Conservation (phyloP, 371 early-diverging fungal species). For the Haplosporangium sp. region DNA sequence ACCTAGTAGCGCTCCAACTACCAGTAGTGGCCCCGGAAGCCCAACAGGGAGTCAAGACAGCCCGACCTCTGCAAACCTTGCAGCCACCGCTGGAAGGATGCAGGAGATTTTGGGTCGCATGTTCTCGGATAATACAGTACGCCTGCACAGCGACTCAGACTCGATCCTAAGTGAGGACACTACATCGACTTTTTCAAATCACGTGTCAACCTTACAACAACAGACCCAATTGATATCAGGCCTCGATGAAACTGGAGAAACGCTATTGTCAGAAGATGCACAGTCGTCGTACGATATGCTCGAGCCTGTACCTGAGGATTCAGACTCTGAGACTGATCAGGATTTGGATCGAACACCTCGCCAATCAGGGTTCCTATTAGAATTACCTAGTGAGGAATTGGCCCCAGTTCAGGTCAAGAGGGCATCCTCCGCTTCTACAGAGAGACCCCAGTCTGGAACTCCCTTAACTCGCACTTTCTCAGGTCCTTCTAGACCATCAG, state of each 20-base stretch:
- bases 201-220: conserved; percentile 10
- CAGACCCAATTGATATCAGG: conserved; percentile 7
- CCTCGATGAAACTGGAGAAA: background rate
- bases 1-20: conserved; percentile 3
- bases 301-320: conserved; percentile 35
- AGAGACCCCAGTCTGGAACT: conserved; percentile 2
- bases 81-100: conserved; percentile 45
- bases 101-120: conserved; percentile 51
- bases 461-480: conserved; percentile 9
- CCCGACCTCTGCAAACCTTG: conserved; percentile 18
- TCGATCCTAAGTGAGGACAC: conserved; percentile 39
- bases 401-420: conserved; percentile 1
- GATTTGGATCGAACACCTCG: conserved; percentile 5
- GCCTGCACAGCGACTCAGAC: conserved; percentile 31
- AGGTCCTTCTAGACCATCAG: conserved; percentile 5
- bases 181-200: conserved; percentile 32
- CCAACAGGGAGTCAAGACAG: conserved; percentile 34
- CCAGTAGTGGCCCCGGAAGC: conserved; percentile 10
- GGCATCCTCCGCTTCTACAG: conserved; percentile 2
- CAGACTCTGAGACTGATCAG: conserved; percentile 22
- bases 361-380: background rate
- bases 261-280: conserved; percentile 3
- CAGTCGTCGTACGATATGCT: conserved; percentile 29
- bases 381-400: background rate
- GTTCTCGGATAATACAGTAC: conserved; percentile 37